Percentiles rank a stretch among this genome's conserved stretches.
These are phyloP conservation scores for Ambrosia trifida DNA, from an alignment of 129 eudicot genomes.

Conservation along the genomic window DNA sequence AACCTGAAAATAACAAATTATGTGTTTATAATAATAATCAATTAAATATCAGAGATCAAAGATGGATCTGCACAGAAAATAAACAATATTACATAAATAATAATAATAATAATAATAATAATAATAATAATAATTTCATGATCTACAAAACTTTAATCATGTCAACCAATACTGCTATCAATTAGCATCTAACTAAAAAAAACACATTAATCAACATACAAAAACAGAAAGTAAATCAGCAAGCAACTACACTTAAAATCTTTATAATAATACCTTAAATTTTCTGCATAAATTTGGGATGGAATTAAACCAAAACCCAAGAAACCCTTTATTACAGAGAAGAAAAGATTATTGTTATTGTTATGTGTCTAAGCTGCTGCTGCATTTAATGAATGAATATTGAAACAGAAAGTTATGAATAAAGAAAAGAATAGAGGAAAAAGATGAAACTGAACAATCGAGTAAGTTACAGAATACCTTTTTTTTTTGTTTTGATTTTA, in stretches of 20 bases:
- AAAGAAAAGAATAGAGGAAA: neutral
- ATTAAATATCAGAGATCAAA: conserved; percentile 1
- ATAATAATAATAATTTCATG: neutral
- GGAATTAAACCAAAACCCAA: neutral
- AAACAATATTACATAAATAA: conserved; percentile 8
- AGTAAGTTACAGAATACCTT: conserved; percentile 30
- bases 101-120: no score
- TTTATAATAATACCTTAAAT: conserved; percentile 12
- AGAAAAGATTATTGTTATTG: no score
- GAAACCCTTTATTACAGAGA: neutral
- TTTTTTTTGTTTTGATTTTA: conserved; percentile 25
- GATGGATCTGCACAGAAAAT: conserved; percentile 22
- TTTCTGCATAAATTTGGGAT: conserved; percentile 4
- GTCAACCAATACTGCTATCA: conserved; percentile 9
- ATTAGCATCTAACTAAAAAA: conserved; percentile 4
- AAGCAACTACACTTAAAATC: conserved; percentile 11
- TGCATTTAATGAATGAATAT: neutral
- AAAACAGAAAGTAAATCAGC: conserved; percentile 7
- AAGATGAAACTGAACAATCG: conserved; percentile 40
- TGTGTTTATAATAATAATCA: conserved; percentile 8
- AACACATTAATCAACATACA: neutral
- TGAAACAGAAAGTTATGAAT: neutral
- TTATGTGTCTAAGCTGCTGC: neutral
- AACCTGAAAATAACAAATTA: neutral
- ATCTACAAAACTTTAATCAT: conserved; percentile 13